Base-by-base conservation (phyloP, 2,329 filamentous ascomycete species). In the Penicillium sp. region DNA sequence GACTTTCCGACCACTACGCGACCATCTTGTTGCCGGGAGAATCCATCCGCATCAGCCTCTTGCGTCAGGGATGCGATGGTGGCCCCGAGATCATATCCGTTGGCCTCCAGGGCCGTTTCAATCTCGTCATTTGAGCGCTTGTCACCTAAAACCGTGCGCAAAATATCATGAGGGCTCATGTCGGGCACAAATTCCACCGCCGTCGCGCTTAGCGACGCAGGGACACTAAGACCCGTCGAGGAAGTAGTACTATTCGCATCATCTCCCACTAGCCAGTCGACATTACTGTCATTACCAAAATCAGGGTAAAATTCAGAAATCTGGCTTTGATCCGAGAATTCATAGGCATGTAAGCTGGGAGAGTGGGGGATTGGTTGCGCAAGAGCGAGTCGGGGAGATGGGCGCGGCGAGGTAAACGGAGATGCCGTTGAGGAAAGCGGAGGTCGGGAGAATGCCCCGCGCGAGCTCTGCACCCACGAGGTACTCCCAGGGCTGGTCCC, bases 161-260 rank as follows among this genome's bases (percentile, higher is more conserved):
- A 81, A 84, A 99, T 97, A 69, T 99, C 94, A 73, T 96, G 96
- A 0, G 94, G 93, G 53, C 90, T 95, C 93, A 99, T 97, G 67
- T 97, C 92, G 51, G 85, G 84, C 13, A 86, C 79, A 75, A 84
- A 96, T 70, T 96, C 91, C 23, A 92, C 88, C 5, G 90, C 90
- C 13, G 87, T 87, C 41, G 87, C 89, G 66, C 91, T 93, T 56
- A 95, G 82, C 34, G 81, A 84, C 62, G 61, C 71, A 9, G 70
- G 61, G 6, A 85, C 87, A 65, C 90, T 92, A 54, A 93, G 80
- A 31, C 83, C 90, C 15, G 87, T 80, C 23, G 91, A 96, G 23
- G 90, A 86, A 52, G 91, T 83, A 62, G 87, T 92, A 65, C 87
- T 88, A 49, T 84, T 85, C 65, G 90, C 88, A 70, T 96, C 92